phyloP scores from a whole-genome alignment of 495 filamentous ascomycete genomes.

The Daldinia bambusicola region DNA sequence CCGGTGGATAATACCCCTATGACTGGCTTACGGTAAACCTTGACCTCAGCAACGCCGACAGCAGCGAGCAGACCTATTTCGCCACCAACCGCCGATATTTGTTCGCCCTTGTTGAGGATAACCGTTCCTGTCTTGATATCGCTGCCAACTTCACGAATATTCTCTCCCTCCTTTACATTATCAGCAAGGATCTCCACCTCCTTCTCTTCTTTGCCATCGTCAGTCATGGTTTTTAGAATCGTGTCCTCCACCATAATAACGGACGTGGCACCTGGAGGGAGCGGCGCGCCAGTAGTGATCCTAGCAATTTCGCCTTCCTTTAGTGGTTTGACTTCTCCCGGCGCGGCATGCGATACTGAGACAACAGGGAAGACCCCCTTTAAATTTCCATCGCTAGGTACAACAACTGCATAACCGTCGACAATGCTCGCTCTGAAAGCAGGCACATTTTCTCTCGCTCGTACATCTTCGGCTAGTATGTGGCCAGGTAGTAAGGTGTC shows the following conservation, averaged over 20 bases:
- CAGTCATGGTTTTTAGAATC: conserved; percentile 72
- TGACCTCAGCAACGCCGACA: conserved; percentile 78
- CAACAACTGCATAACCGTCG: conserved; percentile 90
- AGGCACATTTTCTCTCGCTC: conserved; percentile 82
- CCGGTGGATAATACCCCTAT: conserved; percentile 94
- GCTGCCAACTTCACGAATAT: conserved; percentile 90
- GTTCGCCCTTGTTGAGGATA: conserved; percentile 78
- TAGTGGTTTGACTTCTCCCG: conserved; percentile 68
- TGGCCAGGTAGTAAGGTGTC: conserved; percentile 71
- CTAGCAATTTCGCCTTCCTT: conserved; percentile 80
- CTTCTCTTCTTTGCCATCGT: conserved; percentile 84
- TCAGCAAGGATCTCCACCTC: conserved; percentile 85
- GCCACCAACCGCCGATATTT: conserved; percentile 84
- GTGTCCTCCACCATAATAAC: conserved; percentile 99
- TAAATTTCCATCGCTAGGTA: conserved; percentile 66
- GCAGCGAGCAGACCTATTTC: conserved; percentile 91
- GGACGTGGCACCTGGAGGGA: conserved; percentile 87
- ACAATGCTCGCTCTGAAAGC: conserved; percentile 97
- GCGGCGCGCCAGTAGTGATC: conserved; percentile 93
- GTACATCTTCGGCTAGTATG: conserved; percentile 85
- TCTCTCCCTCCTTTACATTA: conserved; percentile 80
- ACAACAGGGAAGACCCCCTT: conserved; percentile 87
- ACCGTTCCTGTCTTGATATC: conserved; percentile 75
- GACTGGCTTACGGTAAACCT: conserved; percentile 77
- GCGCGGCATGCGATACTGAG: conserved; percentile 83